phyloP scores from a whole-genome alignment of 805 yeast genomes.

The Candida tibetensis region DNA sequence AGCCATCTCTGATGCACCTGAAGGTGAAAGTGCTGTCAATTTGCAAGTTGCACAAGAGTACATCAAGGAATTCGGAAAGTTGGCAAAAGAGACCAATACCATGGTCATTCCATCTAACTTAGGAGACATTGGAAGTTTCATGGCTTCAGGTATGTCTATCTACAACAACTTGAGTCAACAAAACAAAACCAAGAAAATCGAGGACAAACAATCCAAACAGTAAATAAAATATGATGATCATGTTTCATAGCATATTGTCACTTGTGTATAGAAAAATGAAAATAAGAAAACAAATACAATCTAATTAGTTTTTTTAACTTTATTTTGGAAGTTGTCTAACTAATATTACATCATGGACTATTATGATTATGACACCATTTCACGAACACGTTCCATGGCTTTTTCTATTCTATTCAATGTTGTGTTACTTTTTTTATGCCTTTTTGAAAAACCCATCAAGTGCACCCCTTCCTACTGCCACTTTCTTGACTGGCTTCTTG shows the following conservation, averaged over 20 bases:
- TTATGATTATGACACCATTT: too few relatives aligned
- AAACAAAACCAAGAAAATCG: background rate
- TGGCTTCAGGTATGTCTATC: constrained; percentile 75
- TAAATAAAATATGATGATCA: too few relatives aligned
- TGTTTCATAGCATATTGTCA: too few relatives aligned
- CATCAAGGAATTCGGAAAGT: constrained; percentile 74
- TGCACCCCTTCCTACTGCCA: constrained; percentile 63
- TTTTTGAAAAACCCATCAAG: constrained; percentile 64
- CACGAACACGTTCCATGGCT: too few relatives aligned
- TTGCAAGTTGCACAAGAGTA: constrained; percentile 82
- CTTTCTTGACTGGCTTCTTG: constrained; percentile 37
- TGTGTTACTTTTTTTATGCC: constrained; percentile 19
- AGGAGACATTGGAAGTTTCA: constrained; percentile 69
- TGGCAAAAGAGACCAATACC: constrained; percentile 80
- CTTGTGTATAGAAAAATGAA: too few relatives aligned
- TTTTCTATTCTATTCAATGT: too few relatives aligned
- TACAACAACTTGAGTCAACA: constrained; percentile 48
- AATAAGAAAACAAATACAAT: too few relatives aligned
- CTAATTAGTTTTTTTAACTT: too few relatives aligned
- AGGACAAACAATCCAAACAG: background rate
- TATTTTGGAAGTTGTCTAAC: too few relatives aligned
- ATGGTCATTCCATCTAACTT: constrained; percentile 73
- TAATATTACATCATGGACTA: too few relatives aligned
- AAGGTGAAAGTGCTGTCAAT: constrained; percentile 73
- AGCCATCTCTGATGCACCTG: constrained; percentile 65